Conservation (phyloP, 495 filamentous ascomycete genomes). For the Penicillium psychrofluorescens region DNA sequence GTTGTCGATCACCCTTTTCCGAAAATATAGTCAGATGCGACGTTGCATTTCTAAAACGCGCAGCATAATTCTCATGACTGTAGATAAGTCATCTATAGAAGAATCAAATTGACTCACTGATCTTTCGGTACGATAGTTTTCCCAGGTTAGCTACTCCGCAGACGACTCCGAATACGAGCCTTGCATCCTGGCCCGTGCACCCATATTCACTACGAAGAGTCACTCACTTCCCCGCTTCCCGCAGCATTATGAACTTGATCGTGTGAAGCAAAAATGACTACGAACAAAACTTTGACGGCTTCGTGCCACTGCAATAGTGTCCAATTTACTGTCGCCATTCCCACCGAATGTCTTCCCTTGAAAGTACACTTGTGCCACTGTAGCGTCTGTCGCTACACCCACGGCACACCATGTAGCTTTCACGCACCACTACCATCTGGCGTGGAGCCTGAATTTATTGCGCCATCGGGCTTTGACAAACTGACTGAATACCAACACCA, state of each 20-base stretch:
- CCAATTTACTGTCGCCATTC: constrained; percentile 21
- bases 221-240: too few relatives aligned
- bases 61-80: too few relatives aligned
- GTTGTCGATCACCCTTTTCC: too few relatives aligned
- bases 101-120: too few relatives aligned
- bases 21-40: too few relatives aligned
- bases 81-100: too few relatives aligned
- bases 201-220: too few relatives aligned
- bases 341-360: constrained; percentile 17
- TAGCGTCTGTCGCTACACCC: constrained; percentile 50
- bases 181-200: background rate
- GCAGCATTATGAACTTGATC: too few relatives aligned
- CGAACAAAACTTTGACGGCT: constrained; percentile 18
- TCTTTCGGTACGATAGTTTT: too few relatives aligned
- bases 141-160: too few relatives aligned
- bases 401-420: constrained; percentile 49
- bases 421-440: constrained; percentile 38
- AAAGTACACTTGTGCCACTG: constrained; percentile 55
- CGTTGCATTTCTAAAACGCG: too few relatives aligned
- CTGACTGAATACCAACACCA: constrained; percentile 30
- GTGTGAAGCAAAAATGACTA: background rate
- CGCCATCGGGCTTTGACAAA: constrained; percentile 16
- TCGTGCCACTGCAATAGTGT: constrained; percentile 48
- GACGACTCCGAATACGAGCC: constrained; percentile 2
- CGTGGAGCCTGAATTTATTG: constrained; percentile 20